Evolutionary conservation across 495 filamentous ascomycete species (phyloP), one percentile per base, ranked within the genome.

Genomic region (Penicillium flavigenum): DNA sequence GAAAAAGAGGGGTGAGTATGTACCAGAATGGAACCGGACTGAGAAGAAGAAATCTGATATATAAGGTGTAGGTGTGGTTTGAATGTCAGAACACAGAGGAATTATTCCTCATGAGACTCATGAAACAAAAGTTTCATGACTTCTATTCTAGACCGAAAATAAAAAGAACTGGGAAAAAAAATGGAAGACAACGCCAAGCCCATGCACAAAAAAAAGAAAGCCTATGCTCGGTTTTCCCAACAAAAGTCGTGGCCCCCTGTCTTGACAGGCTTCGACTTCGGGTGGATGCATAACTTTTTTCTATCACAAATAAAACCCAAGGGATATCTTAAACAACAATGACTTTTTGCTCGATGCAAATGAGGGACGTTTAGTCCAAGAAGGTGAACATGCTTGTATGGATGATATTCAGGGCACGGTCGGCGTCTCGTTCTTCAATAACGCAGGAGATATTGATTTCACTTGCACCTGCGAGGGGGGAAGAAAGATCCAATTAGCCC

Each of bases 391-490:
- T 82, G 74, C 86, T 90, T 17, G 93, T 96, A 69, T 98, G 94
- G 50, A 98, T 82, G 62, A 97, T 88, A 65, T 93, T 97, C 77
- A 98, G 86, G 14, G 94, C 94, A 54, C 93, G 84, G 54, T 90
- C 88, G 39, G 92, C 92, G 59, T 96, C 90, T 63, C 88, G 81
- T 63, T 90, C 90, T 64, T 94, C 90, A 63, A 98, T 95, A 8
- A 98, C 94, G 71, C 94, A 98, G 14, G 90, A 94, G 52, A 98
- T 98, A 71, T 96, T 97, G 75, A 98, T 98, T 78, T 98, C 94
- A 65, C 92, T 96, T 43, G 92, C 91, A 56, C 93, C 94, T 96
- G 74, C 17, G 61, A 41, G 45, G 48, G 47, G 45, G 32, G 20
- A 61, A 56, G 29, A 54, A 39, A 44, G 19, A 47, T 29, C 27